Base-by-base conservation (phyloP, 768 basidiomycete species). In the Tylopilus rubrobrunneus region DNA sequence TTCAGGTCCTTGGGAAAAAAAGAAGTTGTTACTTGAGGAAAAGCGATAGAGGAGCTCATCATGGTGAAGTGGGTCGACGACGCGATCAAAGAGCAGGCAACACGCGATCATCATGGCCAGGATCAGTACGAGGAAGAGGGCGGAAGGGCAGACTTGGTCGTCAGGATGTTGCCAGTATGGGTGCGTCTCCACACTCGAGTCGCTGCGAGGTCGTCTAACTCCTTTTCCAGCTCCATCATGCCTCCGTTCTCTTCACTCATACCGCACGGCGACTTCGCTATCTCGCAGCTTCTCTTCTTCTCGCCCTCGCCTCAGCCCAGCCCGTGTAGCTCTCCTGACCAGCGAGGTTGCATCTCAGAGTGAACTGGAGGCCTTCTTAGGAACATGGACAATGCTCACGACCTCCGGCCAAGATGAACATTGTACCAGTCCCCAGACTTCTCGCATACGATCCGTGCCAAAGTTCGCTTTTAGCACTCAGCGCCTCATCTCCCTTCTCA, bases 101-200 rank as follows among this genome's bases (percentile, higher is more conserved):
- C 76, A 21, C 77, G 68, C 10, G 60, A n/a, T n/a, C n/a, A 57
- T 55, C n/a, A 31, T 47, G 34, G 49, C 15, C 60, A 44, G 10
- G 61, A 51, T 41, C 44, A 17, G 17, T 48, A 53, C 12, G 55
- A 50, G 5, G 57, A 50, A 9, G 31, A 48, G 9, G 48, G 46
- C 19, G 64, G 47, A 62, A 75, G 59, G 52, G 23, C 46, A 21
- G 56, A 41, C 12, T 64, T 71, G 17, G 59, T 80, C 59, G 76
- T 81, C 23, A 76, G 84, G 51, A 87, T 86, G 76, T 62, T 95
- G 31, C 92, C 92, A 4, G 92, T 96, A 52, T 98, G 95, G 95
- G 94, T 96, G 67, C 62, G 91, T 60, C 33, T 47, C 42, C 4
- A 31, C 6, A 40, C 49, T 44, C 12, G 28, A 25, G 46, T 50